phyloP scores from a whole-genome alignment of 1,139 yeast genomes.

The Candida frijolesensis region DNA sequence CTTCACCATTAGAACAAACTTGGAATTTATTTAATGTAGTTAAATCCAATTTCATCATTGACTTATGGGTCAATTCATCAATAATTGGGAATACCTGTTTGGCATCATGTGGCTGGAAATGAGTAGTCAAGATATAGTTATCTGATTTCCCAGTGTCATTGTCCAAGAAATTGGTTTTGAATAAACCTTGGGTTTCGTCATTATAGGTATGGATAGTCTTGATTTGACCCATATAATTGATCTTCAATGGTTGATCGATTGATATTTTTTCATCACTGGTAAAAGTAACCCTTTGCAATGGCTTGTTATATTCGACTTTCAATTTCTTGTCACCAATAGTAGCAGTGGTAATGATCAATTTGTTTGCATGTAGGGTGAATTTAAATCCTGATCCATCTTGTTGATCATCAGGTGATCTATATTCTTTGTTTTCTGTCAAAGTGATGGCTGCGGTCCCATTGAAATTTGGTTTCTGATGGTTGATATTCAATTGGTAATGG shows the following conservation, averaged over 20 bases:
- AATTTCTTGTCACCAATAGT: constrained; percentile 23
- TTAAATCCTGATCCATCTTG: constrained; percentile 14
- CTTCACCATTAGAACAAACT: constrained; percentile 52
- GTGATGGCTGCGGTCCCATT: constrained; percentile 45
- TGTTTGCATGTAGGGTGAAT: constrained; percentile 30
- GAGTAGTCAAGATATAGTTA: constrained; percentile 62
- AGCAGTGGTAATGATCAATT: constrained; percentile 32
- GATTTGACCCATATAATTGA: constrained; percentile 55
- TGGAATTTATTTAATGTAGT: constrained; percentile 46
- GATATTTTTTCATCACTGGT: constrained; percentile 16
- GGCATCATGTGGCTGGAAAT: constrained; percentile 69
- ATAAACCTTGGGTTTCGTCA: constrained; percentile 66
- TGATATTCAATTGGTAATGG: constrained; percentile 41
- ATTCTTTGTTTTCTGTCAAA: constrained; percentile 24
- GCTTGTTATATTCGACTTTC: constrained; percentile 39
- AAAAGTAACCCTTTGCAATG: constrained; percentile 33
- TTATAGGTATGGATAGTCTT: constrained; percentile 55
- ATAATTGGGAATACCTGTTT: constrained; percentile 63
- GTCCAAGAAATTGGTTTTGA: constrained; percentile 64
- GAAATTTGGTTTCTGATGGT: constrained; percentile 59
- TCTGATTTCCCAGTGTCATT: constrained; percentile 47
- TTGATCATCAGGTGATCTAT: constrained; percentile 6
- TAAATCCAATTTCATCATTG: constrained; percentile 50
- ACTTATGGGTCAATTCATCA: constrained; percentile 61
- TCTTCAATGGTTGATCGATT: constrained; percentile 5